Evolutionary conservation across 257 asterid genomes (phyloP).

Genomic region (Nicotiana benthamiana): DNA sequence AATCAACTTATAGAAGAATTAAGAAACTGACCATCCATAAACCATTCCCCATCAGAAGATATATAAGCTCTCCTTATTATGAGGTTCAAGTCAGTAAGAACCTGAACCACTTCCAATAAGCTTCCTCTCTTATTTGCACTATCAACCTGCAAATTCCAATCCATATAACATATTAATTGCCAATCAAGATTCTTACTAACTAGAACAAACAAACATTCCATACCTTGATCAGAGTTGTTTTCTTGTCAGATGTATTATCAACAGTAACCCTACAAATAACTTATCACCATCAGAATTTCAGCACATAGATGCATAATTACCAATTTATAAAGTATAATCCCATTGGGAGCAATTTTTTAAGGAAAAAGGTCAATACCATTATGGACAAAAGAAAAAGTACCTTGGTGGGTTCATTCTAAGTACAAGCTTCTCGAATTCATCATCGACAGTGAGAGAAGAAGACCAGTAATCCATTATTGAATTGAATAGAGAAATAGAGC

Average conservation of each 20-base stretch:
- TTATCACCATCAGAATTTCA: not conserved
- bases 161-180: too few species aligned
- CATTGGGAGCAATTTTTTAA: not conserved
- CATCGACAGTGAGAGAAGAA: slow-evolving; percentile 47
- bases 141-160: slow-evolving; percentile 50
- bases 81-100: slow-evolving; percentile 72
- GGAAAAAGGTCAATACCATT: not conserved
- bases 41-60: slow-evolving; percentile 92
- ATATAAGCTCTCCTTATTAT: slow-evolving; percentile 72
- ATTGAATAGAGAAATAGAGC: not conserved
- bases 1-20: not conserved
- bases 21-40: slow-evolving; percentile 68
- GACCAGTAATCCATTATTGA: slow-evolving; percentile 45
- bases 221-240: slow-evolving; percentile 44
- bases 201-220: not conserved
- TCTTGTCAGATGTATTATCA: slow-evolving; percentile 37
- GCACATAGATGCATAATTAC: not conserved
- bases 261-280: slow-evolving; percentile 30
- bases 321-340: not conserved
- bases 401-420: slow-evolving; percentile 76
- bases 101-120: slow-evolving; percentile 79
- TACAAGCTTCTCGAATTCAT: slow-evolving; percentile 73
- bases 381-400: slow-evolving; percentile 16
- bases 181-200: not conserved
- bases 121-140: slow-evolving; percentile 86